These are phyloP conservation scores for Teunomyces gatunensis DNA, from an alignment of 805 yeast genomes.

Conservation along the genomic window DNA sequence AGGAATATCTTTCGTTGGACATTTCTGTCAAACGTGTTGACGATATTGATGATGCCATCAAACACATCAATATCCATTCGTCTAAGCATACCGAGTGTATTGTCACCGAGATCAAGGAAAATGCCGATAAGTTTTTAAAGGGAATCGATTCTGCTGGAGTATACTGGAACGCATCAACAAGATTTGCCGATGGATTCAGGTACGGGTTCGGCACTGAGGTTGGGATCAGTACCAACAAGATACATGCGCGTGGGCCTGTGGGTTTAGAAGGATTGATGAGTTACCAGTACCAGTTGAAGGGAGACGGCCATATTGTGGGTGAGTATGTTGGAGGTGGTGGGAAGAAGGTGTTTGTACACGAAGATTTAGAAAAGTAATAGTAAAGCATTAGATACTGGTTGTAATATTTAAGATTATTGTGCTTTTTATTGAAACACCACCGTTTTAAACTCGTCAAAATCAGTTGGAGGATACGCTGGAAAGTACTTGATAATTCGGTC, in stretches of 20 bases:
- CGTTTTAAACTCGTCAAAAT: constrained; percentile 12
- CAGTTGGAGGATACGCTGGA: constrained; percentile 50
- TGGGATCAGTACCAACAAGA: constrained; percentile 94
- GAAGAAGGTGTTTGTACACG: constrained; percentile 69
- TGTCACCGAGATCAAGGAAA: constrained; percentile 67
- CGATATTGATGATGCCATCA: constrained; percentile 68
- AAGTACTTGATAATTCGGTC: constrained; percentile 45
- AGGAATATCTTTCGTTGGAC: constrained; percentile 81
- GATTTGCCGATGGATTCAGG: constrained; percentile 98
- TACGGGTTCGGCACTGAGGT: constrained; percentile 99
- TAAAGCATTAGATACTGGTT: not conserved
- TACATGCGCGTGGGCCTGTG: constrained; percentile 98
- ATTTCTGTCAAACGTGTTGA: constrained; percentile 68
- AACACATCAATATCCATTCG: constrained; percentile 85
- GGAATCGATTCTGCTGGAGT: constrained; percentile 95
- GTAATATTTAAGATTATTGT: too few species aligned
- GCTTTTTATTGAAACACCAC: not conserved
- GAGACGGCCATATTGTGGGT: constrained; percentile 88
- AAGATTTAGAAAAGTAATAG: constrained; percentile 30
- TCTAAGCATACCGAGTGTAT: constrained; percentile 96
- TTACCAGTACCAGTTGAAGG: constrained; percentile 90
- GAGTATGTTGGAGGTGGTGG: constrained; percentile 97
- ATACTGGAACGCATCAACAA: constrained; percentile 94
- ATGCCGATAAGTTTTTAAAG: constrained; percentile 74
- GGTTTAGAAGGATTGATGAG: constrained; percentile 96